These are phyloP conservation scores for Verticillium albo-atrum DNA, from an alignment of 2,329 filamentous ascomycete genomes.

Conservation along the genomic window DNA sequence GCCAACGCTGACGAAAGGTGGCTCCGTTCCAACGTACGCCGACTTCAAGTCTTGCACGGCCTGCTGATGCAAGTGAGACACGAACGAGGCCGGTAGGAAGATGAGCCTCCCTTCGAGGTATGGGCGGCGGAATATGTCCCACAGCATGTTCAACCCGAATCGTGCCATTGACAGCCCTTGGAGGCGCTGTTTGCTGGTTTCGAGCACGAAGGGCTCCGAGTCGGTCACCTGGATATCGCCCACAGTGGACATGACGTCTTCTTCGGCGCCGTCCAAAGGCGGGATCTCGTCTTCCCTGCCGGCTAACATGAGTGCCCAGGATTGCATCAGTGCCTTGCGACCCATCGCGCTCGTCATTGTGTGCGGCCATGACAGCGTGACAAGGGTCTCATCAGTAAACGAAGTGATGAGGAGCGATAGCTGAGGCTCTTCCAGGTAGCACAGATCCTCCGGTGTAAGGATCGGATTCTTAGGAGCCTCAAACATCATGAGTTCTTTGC, in stretches of 20 bases:
- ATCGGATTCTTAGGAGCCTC: slow-evolving; percentile 11
- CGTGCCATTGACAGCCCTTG: slow-evolving; percentile 19
- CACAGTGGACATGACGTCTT: slow-evolving; percentile 28
- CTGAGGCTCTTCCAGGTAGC: slow-evolving; percentile 36
- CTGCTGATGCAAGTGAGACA: slow-evolving; percentile 22
- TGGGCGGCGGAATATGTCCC: slow-evolving; percentile 24
- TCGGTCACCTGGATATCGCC: slow-evolving; percentile 13
- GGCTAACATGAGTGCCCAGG: slow-evolving; percentile 41
- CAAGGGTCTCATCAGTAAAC: slow-evolving; percentile 45
- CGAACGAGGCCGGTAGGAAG: slow-evolving; percentile 27
- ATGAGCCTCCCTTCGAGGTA: slow-evolving; percentile 29
- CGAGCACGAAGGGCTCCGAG: slow-evolving; percentile 20
- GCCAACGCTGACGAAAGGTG: slow-evolving; percentile 38
- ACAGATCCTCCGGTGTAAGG: slow-evolving; percentile 30
- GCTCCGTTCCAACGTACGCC: slow-evolving; percentile 8
- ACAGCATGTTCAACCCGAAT: slow-evolving; percentile 28
- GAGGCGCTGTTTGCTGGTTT: slow-evolving; percentile 15
- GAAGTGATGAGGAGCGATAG: slow-evolving; percentile 41
- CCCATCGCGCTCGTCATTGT: slow-evolving; percentile 43
- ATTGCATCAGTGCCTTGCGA: slow-evolving; percentile 32
- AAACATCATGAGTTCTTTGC: slow-evolving; percentile 13
- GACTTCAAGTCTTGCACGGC: slow-evolving; percentile 23
- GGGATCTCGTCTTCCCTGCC: slow-evolving; percentile 35
- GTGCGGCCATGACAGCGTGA: slow-evolving; percentile 42
- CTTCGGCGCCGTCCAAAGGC: slow-evolving; percentile 24